Evolutionary conservation across 2,329 filamentous ascomycete genomes (phyloP).

Genomic region (Leptographium procerum): DNA sequence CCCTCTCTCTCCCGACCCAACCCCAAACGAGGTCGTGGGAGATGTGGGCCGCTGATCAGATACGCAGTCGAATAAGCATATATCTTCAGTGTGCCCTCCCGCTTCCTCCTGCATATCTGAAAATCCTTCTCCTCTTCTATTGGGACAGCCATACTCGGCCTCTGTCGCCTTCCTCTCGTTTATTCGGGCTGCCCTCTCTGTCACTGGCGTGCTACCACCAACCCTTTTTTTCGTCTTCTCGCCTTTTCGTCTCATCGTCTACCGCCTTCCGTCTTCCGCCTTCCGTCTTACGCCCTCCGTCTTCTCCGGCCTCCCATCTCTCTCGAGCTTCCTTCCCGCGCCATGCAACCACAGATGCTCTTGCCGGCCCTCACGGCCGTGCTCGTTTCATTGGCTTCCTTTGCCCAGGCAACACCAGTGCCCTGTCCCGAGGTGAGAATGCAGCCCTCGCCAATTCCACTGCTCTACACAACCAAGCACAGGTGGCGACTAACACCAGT

Average conservation of each 20-base stretch:
- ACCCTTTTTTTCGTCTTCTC: no score
- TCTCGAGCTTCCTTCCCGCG: not conserved
- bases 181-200: not conserved
- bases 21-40: not conserved
- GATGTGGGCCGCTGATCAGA: not conserved
- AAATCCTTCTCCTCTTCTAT: not conserved
- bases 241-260: no score
- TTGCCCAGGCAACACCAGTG: conserved; percentile 23
- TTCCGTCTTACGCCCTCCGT: no score
- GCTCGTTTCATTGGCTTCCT: conserved; percentile 15
- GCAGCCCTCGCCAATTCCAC: not conserved
- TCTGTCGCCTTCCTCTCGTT: no score
- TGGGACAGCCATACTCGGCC: not conserved
- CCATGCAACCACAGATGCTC: not conserved
- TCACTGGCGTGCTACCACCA: no score
- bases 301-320: not conserved
- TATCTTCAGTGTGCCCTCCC: not conserved
- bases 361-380: conserved; percentile 11
- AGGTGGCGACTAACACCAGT: conserved; percentile 9
- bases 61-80: not conserved
- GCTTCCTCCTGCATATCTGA: not conserved
- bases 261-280: no score
- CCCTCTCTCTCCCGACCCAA: not conserved
- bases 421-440: conserved; percentile 26
- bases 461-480: not conserved